A percentile compares a stretch with the other conserved stretches of the same genome.
Conservation (phyloP, 2,329 filamentous ascomycete species). For the Cladophialophora immunda region DNA sequence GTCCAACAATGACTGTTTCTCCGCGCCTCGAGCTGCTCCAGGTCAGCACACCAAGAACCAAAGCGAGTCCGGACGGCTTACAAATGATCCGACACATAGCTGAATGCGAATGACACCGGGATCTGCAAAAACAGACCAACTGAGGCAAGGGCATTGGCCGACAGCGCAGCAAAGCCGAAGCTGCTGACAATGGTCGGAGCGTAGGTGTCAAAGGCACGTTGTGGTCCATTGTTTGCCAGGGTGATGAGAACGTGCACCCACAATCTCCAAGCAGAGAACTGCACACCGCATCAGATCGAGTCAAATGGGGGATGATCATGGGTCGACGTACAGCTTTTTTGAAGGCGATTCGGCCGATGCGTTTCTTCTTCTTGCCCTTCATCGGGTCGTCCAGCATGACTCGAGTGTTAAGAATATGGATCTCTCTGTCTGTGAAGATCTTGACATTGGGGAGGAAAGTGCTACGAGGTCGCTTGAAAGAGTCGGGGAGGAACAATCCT, state of each 20-base stretch:
- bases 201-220: constrained; percentile 59
- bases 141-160: constrained; percentile 63
- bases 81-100: constrained; percentile 63
- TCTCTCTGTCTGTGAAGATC: constrained; percentile 54
- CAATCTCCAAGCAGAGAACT: constrained; percentile 62
- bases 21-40: constrained; percentile 53
- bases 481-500: constrained; percentile 57
- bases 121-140: constrained; percentile 64
- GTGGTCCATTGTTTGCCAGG: constrained; percentile 58
- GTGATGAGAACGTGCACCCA: constrained; percentile 63
- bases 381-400: constrained; percentile 56
- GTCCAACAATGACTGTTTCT: constrained; percentile 61
- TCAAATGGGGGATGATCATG: constrained; percentile 34
- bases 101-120: constrained; percentile 62
- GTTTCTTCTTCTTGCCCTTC: constrained; percentile 55
- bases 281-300: neutral
- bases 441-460: constrained; percentile 49
- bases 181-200: constrained; percentile 63
- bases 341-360: constrained; percentile 56
- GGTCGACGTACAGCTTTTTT: constrained; percentile 50
- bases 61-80: constrained; percentile 44
- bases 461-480: constrained; percentile 54
- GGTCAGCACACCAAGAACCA: neutral
- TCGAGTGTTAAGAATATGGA: constrained; percentile 52
- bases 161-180: constrained; percentile 61